A percentile compares a stretch with the other conserved stretches of the same genome.
phyloP scores from a whole-genome alignment of 1,139 yeast species.

The Zygosaccharomyces sapae region DNA sequence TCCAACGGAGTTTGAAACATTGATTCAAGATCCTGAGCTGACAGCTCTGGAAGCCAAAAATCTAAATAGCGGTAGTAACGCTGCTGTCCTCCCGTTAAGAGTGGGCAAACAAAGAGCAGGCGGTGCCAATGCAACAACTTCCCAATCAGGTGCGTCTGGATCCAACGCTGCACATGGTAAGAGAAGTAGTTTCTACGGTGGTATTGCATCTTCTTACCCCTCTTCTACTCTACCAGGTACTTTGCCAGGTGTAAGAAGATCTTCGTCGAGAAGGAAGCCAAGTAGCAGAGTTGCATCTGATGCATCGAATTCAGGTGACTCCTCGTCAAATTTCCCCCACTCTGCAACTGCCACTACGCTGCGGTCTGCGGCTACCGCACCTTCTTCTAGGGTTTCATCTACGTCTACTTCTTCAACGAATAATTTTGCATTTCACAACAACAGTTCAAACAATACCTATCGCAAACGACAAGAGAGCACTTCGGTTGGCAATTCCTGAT shows the following conservation, averaged over 20 bases:
- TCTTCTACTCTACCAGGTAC: conserved; percentile 18
- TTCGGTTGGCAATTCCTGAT: conserved; percentile 3
- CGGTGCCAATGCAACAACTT: conserved; percentile 8
- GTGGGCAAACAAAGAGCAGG: conserved; percentile 16
- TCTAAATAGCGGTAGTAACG: conserved; percentile 1
- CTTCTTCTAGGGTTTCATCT: conserved; percentile 13
- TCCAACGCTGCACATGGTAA: conserved; percentile 14
- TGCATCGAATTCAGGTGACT: conserved; percentile 12
- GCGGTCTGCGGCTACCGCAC: conserved; percentile 9
- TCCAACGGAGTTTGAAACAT: conserved; percentile 13
- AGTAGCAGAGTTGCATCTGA: conserved; percentile 13
- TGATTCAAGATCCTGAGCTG: conserved; percentile 9
- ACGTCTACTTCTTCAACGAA: conserved; percentile 6
- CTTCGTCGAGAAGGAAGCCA: conserved; percentile 25
- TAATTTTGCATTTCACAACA: background rate
- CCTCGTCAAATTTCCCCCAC: conserved; percentile 11
- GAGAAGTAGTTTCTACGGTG: conserved; percentile 29
- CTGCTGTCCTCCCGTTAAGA: conserved; percentile 10
- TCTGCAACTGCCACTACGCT: background rate
- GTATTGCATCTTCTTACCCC: conserved; percentile 16
- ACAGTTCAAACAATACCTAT: background rate
- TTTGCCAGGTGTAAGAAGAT: conserved; percentile 32
- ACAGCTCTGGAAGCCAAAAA: conserved; percentile 7
- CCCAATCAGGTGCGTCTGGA: conserved; percentile 4
- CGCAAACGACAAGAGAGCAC: conserved; percentile 5